Evolutionary conservation across 225 moss, liverwort and hornwort genomes (phyloP).

Genomic region (Bryoerythrophyllum caledonicum): DNA sequence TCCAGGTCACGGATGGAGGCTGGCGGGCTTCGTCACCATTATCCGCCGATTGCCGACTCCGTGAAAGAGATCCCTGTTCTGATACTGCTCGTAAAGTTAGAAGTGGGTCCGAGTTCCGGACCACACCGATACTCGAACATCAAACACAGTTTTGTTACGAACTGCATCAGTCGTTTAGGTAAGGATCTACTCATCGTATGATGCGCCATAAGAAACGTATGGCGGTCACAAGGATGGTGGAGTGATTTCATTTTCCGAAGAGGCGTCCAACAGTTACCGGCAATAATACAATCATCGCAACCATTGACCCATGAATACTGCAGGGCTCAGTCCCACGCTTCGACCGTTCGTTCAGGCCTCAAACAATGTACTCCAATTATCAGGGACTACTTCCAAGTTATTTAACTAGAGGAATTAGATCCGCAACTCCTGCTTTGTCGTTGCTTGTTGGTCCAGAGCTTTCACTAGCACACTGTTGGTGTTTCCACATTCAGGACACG

Average conservation of each 20-base stretch:
- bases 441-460: not conserved
- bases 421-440: not conserved
- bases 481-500: not conserved
- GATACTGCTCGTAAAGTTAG: not conserved
- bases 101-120: not conserved
- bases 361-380: not conserved
- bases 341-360: not conserved
- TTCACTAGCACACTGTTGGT: not conserved
- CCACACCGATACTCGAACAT: not conserved
- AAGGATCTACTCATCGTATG: not conserved
- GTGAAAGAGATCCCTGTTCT: not conserved
- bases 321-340: not conserved
- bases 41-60: not conserved
- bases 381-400: not conserved
- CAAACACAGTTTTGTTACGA: not conserved
- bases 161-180: not conserved
- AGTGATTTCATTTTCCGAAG: too few relatives aligned
- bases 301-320: constrained; percentile 10
- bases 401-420: not conserved
- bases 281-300: not conserved
- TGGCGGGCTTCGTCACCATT: not conserved
- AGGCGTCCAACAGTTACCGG: not conserved
- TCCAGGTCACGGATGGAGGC: not conserved
- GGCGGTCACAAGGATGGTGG: not conserved
- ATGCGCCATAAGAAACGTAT: not conserved